Conservation (phyloP, 345 rosid species). For the Brassica rapa region DNA sequence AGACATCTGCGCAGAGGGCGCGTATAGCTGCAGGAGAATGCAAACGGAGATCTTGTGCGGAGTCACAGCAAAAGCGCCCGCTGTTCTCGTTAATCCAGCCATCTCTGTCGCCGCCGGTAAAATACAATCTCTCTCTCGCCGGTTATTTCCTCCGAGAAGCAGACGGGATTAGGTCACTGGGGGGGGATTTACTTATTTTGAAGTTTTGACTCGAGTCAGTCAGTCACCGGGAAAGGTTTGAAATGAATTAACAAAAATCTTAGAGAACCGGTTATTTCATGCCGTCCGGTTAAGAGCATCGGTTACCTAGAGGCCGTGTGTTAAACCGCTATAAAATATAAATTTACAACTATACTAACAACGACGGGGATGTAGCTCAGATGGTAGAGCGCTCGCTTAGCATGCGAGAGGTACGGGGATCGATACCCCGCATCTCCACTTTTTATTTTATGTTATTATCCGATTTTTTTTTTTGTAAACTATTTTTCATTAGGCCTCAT, state of each 20-base stretch:
- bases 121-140: slow-evolving; percentile 13
- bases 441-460: neutral
- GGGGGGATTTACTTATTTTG: neutral
- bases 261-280: slow-evolving; percentile 20
- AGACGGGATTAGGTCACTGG: slow-evolving; percentile 35
- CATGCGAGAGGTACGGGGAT: slow-evolving; percentile 92
- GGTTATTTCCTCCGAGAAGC: slow-evolving; percentile 25
- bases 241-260: neutral
- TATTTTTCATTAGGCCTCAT: no score
- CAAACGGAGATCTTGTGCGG: slow-evolving; percentile 93
- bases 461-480: no score
- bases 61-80: slow-evolving; percentile 60
- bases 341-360: neutral
- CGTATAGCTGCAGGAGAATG: slow-evolving; percentile 73
- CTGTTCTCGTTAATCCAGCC: slow-evolving; percentile 52
- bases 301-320: neutral
- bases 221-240: slow-evolving; percentile 37
- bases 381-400: slow-evolving; percentile 95
- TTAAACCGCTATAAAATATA: no score
- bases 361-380: slow-evolving; percentile 50
- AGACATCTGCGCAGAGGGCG: slow-evolving; percentile 64
- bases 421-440: slow-evolving; percentile 55
- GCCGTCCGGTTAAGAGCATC: neutral
- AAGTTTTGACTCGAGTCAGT: slow-evolving; percentile 18
- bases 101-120: slow-evolving; percentile 28